phyloP scores from a whole-genome alignment of 1,139 yeast genomes.

The Nakaseomyces sp. region DNA sequence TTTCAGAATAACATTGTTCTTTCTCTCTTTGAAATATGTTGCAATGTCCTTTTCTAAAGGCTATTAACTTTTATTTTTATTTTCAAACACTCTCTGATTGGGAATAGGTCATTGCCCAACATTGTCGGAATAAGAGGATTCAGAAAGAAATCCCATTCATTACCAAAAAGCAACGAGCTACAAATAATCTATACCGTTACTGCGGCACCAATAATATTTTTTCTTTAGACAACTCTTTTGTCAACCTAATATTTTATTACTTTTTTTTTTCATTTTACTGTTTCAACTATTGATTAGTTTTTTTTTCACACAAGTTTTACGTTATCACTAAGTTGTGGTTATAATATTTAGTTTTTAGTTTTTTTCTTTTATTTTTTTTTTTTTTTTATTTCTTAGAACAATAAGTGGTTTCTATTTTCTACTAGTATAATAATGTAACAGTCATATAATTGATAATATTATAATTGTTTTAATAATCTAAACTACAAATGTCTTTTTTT shows the following conservation, averaged over 20 bases:
- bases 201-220: no score
- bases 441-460: no score
- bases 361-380: background rate
- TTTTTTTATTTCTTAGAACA: background rate
- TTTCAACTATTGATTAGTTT: background rate
- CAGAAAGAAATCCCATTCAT: background rate
- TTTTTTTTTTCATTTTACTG: background rate
- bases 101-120: background rate
- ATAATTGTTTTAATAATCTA: no score
- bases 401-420: no score
- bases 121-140: background rate
- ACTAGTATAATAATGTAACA: no score
- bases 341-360: background rate
- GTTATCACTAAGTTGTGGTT: background rate
- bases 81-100: background rate
- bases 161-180: no score
- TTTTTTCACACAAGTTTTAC: background rate
- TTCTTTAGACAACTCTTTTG: no score
- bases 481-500: no score
- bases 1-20: background rate
- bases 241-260: background rate
- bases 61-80: no score
- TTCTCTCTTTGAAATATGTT: background rate
- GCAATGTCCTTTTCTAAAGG: background rate
- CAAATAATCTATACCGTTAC: no score